phyloP scores from a whole-genome alignment of 1,139 yeast species.

The Geotrichum europaeum region DNA sequence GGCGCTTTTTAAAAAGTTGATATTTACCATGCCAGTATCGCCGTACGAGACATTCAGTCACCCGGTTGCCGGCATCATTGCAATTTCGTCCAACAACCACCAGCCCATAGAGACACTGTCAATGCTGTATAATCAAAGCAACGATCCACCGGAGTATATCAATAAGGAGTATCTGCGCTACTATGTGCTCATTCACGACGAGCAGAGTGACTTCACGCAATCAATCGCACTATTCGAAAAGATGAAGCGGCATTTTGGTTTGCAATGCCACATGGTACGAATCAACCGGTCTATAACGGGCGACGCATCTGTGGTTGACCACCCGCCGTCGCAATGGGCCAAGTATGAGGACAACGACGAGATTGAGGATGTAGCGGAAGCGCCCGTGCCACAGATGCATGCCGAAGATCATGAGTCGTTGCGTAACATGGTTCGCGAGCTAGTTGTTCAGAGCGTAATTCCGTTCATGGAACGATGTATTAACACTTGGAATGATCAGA shows the following conservation, averaged over 20 bases:
- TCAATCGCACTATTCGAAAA: slow-evolving; percentile 32
- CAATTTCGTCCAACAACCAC: slow-evolving; percentile 44
- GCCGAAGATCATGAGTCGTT: slow-evolving; percentile 40
- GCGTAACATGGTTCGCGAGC: slow-evolving; percentile 44
- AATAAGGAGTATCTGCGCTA: slow-evolving; percentile 36
- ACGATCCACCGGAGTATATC: slow-evolving; percentile 34
- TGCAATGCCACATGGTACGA: slow-evolving; percentile 35
- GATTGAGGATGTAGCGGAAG: background rate
- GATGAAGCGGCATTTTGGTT: slow-evolving; percentile 35
- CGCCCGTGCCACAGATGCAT: slow-evolving; percentile 22
- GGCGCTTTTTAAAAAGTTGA: slow-evolving; percentile 53
- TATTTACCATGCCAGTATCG: slow-evolving; percentile 57
- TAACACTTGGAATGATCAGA: slow-evolving; percentile 71
- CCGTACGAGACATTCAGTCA: slow-evolving; percentile 89
- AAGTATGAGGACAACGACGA: background rate
- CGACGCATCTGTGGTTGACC: slow-evolving; percentile 1
- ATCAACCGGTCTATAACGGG: slow-evolving; percentile 18
- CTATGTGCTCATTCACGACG: slow-evolving; percentile 38
- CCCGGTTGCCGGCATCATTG: slow-evolving; percentile 74
- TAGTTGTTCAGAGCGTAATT: slow-evolving; percentile 51
- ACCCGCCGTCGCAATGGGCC: slow-evolving; percentile 11
- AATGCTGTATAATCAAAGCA: slow-evolving; percentile 32
- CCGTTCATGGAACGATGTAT: slow-evolving; percentile 78
- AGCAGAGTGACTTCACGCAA: slow-evolving; percentile 30
- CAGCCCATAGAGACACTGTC: slow-evolving; percentile 49